These are phyloP conservation scores for Yamagishiella unicocca DNA, from an alignment of 139 green algal species.

Conservation along the genomic window DNA sequence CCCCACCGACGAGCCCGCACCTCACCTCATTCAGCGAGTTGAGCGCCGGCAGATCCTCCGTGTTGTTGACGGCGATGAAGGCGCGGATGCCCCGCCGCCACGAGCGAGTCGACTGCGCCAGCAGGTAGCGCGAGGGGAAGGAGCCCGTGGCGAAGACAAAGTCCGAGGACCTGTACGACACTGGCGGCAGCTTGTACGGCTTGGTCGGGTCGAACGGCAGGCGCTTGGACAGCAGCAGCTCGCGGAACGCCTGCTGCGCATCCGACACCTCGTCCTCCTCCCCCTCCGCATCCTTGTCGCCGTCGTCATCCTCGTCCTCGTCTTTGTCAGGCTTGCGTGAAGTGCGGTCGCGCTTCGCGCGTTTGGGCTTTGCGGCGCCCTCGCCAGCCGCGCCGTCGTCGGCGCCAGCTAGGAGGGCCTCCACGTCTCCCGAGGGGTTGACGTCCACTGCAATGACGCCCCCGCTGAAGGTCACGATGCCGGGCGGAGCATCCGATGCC, in stretches of 20 bases:
- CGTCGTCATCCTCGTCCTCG: not conserved
- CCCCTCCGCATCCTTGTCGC: not conserved
- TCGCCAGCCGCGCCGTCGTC: not conserved
- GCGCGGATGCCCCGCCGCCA: constrained; percentile 32
- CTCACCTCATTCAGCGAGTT: constrained; percentile 26
- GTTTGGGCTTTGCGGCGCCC: not conserved
- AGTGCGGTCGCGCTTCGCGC: not conserved
- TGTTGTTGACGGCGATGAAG: constrained; percentile 39
- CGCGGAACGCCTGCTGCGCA: constrained; percentile 1
- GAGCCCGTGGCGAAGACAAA: constrained; percentile 38
- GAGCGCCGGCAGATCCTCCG: not conserved
- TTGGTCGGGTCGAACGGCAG: constrained; percentile 9
- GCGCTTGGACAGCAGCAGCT: not conserved
- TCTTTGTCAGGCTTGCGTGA: too few species aligned
- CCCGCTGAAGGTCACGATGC: not conserved
- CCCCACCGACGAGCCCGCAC: too few species aligned
- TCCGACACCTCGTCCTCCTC: too few species aligned
- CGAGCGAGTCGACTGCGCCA: constrained; percentile 18
- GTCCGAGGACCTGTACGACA: not conserved
- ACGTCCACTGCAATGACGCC: not conserved
- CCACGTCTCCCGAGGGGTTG: constrained; percentile 8
- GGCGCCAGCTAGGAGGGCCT: not conserved
- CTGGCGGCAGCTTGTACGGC: constrained; percentile 28
- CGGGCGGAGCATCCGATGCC: not conserved
- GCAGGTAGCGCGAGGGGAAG: constrained; percentile 15